Evolutionary conservation across 2,329 filamentous ascomycete species (phyloP), one percentile per base, ranked within the genome.

Genomic region (Alternaria atra): DNA sequence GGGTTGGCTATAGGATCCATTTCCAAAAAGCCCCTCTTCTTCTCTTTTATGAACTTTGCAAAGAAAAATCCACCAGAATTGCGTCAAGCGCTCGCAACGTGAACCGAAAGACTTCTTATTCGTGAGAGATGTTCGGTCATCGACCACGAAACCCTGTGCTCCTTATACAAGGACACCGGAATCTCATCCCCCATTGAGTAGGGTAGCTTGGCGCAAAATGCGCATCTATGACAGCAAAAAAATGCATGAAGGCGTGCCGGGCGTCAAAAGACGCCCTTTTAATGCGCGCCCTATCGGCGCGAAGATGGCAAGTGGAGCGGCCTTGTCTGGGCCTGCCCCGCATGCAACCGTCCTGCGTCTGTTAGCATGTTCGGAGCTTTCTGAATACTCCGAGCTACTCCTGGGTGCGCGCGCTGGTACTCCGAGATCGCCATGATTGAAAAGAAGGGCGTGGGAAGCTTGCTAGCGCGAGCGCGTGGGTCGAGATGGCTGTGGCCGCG

Each of bases 1-100:
- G 73, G 67, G 12, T 73, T 75, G 20, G 73, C 64, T 34, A 64
- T 61, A 32, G 70, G 65, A 62, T 76, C 73, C 74, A 77, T 77
- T 3, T 58, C 60, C 39, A 12, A 35, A 25, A 35, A 13, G 13
- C 15, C 4, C 17, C 6, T 44, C 51, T 9, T 25, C 9, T 29
- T 25, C 6, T n/a, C 30, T 34, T 25, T 34, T 44, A 52, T 44
- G n/a, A 8, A 5, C 23, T n/a, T 12, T 27, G 5, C 6, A 57
- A 30, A 52, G 34, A 4, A n/a, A 13, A 40, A 13, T 10, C 32
- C 29, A 34, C 40, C 15, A 29, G 4, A 27, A 37, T 39, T 54
- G 42, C 40, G 50, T 54, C 34, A 53, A 53, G 40, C 25, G 30
- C 43, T 42, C 32, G 32, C 34, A 46, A 32, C 39, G 30, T 48